Base-by-base conservation (phyloP, 2,329 filamentous ascomycete species). In the Aspergillus sp. region DNA sequence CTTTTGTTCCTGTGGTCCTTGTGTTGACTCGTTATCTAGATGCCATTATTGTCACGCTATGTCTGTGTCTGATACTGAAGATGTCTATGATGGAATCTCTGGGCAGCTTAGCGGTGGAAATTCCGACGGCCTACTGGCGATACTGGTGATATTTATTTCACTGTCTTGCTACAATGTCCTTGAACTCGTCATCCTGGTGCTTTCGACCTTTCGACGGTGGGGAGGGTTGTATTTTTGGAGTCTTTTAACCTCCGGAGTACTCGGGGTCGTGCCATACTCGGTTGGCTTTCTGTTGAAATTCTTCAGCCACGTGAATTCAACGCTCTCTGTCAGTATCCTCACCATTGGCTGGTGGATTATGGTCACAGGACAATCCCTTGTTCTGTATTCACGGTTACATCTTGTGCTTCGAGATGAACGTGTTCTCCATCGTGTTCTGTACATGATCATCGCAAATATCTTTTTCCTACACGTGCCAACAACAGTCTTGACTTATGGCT, bases 321-420 rank as follows among this genome's bases (percentile, higher is more conserved):
- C 71, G 40, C 45, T 73, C 3, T 71, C 74, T 2, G 72, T 76
- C 4, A 76, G 77, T 5, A 61, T 82, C 4, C 69, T 82, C 22
- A 76, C 75, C n/a, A 59, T 87, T 55, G 85, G 83, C 11, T 83
- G 85, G 82, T 82, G 81, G 68, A 64, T 73, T 2, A 86, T 87
- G 83, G 80, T 88, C 0, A 85, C 84, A 1, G 86, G 85, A 0
- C 83, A 87, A 67, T 81, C 81, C 0, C 64, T 87, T 12, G 85
- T 88, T 1, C 74, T 88, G 1, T 88, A 84, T 74, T 87, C 84
- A 0, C 79, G 86, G 6, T 77, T 88, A 0, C 84, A 87, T 65
- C 75, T 88, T 1, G 77, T 88, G 11, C 72, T 85, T 3, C 79
- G 79, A 15, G 82, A 84, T 42, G 74, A 77, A 6, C 69, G 70